These are phyloP conservation scores for Blakeslea trispora DNA, from an alignment of 371 early-diverging fungal genomes.

Conservation along the genomic window DNA sequence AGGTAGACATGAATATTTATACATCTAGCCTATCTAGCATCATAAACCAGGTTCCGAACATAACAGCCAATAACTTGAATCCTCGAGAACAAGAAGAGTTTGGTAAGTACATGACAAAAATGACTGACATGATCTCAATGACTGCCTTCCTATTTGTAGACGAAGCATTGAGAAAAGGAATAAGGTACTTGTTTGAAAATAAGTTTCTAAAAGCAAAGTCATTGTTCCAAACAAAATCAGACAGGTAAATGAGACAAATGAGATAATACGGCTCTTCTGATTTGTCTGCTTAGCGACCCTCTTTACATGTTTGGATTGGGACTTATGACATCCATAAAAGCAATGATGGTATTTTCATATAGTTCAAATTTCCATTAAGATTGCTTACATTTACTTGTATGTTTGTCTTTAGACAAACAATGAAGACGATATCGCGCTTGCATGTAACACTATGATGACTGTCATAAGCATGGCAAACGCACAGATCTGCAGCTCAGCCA, in stretches of 20 bases:
- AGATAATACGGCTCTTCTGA: background rate
- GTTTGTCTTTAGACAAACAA: conserved; percentile 41
- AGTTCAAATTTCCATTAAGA: too few relatives aligned
- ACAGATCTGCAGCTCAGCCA: conserved; percentile 43
- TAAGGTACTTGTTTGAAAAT: conserved; percentile 49
- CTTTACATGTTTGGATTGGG: conserved; percentile 40
- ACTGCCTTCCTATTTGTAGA: conserved; percentile 35
- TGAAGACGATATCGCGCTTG: conserved; percentile 47
- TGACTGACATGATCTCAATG: background rate
- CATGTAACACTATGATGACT: conserved; percentile 39
- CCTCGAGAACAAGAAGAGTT: conserved; percentile 58
- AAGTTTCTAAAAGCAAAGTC: conserved; percentile 45
- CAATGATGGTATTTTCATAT: conserved; percentile 35
- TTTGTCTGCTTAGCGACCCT: conserved; percentile 30
- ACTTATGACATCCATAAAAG: conserved; percentile 35
- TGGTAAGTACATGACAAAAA: conserved; percentile 28
- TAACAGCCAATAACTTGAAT: conserved; percentile 43
- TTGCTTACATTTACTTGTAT: background rate
- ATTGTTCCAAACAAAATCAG: conserved; percentile 20
- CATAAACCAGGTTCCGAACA: conserved; percentile 20
- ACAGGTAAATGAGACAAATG: conserved; percentile 13
- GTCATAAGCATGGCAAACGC: conserved; percentile 43
- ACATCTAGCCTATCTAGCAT: conserved; percentile 3
- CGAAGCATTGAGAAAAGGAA: conserved; percentile 42
- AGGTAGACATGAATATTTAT: conserved; percentile 7